Evolutionary conservation across 139 green algal species (phyloP), one percentile per base, ranked within the genome.

Genomic region (Volvox reticuliferus): DNA sequence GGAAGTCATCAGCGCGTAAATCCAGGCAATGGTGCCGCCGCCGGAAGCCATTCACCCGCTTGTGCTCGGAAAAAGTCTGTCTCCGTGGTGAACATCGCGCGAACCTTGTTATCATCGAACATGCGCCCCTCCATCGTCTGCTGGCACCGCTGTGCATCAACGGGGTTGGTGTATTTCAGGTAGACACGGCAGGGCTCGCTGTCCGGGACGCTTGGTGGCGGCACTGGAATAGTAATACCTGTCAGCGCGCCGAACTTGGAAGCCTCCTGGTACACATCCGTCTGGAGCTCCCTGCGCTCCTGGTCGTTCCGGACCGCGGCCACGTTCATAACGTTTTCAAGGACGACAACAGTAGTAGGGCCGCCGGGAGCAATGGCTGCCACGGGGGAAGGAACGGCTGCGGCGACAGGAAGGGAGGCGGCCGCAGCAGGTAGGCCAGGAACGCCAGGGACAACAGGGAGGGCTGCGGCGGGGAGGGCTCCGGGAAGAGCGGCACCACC

Each of bases 21-120:
- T 22, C 36, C 78, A 2, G 78, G 78, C 36, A 84, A 61, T 44
- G 62, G 62, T n/a, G 78, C 13, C 36, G 1, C 24, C 18, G 20
- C 16, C 21, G 87, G 87, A 55, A 91, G 76, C 87, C 87, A 91
- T 77, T 91, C 87, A 35, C 87, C 87, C 16, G 87, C 76, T 61
- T 91, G 87, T 55, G 87, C 87, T 18, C 87, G 76, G 87, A 79
- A 91, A 68, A 91, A 91, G 76, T 91, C 87, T 35, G 87, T 32
- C 76, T 91, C 87, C 18, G 30, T 71, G 28, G 36, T n/a, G 24
- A 61, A 91, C 32, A 50, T 19, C 6, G 87, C 87, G 32, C 76
- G 76, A 21, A 91, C 95, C 50, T 89, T 94, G 90, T 96, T 96
- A 78, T 94, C 96, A 76, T 98, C 96, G 83, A 98, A 97, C 44